Evolutionary conservation across 805 yeast genomes (phyloP).

Genomic region (Maudiozyma barnettii): DNA sequence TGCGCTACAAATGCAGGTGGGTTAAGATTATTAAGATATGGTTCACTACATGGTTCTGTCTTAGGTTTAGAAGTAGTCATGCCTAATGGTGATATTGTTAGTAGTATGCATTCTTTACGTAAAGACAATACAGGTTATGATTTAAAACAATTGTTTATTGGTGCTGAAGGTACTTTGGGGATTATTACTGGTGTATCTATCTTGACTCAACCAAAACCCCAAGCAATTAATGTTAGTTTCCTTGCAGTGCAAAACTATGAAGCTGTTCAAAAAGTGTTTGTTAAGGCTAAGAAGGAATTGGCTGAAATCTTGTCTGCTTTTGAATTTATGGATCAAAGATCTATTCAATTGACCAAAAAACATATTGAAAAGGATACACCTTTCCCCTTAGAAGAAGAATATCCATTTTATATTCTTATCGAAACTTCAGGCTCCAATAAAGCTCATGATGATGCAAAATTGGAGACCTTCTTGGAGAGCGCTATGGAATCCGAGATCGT

Average conservation of each 20-base stretch:
- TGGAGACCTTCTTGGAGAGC: slow-evolving; percentile 72
- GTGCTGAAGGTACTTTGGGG: slow-evolving; percentile 90
- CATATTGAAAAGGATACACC: slow-evolving; percentile 39
- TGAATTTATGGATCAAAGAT: slow-evolving; percentile 80
- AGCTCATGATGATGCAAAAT: slow-evolving; percentile 86
- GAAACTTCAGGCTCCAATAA: slow-evolving; percentile 95
- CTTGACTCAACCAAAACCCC: slow-evolving; percentile 82
- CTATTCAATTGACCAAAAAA: slow-evolving; percentile 53
- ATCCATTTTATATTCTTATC: slow-evolving; percentile 83
- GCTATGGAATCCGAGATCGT: slow-evolving; percentile 80
- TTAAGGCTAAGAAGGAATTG: slow-evolving; percentile 65
- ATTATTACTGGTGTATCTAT: slow-evolving; percentile 84
- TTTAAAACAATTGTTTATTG: slow-evolving; percentile 84
- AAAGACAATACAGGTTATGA: slow-evolving; percentile 96
- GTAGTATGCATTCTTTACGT: slow-evolving; percentile 75
- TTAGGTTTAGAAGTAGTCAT: slow-evolving; percentile 88
- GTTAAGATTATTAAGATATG: slow-evolving; percentile 73
- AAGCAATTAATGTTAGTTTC: slow-evolving; percentile 78
- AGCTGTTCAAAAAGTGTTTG: slow-evolving; percentile 74
- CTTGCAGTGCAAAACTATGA: slow-evolving; percentile 75
- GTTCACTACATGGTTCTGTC: slow-evolving; percentile 86
- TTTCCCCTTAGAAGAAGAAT: slow-evolving; percentile 74
- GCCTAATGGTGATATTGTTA: slow-evolving; percentile 75
- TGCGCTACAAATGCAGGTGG: slow-evolving; percentile 98
- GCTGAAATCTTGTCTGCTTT: slow-evolving; percentile 85